Evolutionary conservation across 2,329 filamentous ascomycete genomes (phyloP), one percentile per base, ranked within the genome.

Genomic region (Thelonectria blattea): DNA sequence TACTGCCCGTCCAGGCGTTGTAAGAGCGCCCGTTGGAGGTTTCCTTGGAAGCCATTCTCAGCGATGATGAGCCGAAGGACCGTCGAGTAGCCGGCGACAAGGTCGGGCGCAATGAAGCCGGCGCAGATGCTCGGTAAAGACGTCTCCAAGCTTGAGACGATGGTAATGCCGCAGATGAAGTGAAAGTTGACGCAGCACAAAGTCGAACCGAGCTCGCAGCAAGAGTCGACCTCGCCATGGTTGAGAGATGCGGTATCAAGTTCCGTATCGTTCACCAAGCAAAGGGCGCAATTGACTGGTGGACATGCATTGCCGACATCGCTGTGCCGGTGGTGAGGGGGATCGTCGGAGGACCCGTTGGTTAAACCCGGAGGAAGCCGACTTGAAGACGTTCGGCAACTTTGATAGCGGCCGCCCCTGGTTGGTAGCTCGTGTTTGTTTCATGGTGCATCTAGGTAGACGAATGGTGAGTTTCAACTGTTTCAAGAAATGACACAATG

Each of bases 1-100:
- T 72, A 53, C 70, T 66, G 50, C 78, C 78, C 22, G 77, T 55
- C 77, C 77, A 79, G n/a, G 74, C 69, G 57, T 72, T 73, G 24
- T 68, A 66, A 30, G 61, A 51, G 32, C 60, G 61, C 39, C 67
- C 64, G 18, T 30, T 49, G 17, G 52, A 20, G 47, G 39, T 32
- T 7, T 61, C 66, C 11, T 49, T 46, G 20, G 49, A 49, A 15
- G 58, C 60, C 64, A 71, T 68, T 22, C 49, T 50, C 41, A 45
- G 42, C 10, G 46, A 11, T 17, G 61, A 52, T 20, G 50, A 62
- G 34, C 50, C 20, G 48, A 71, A 67, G 24, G 39, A 60, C 8
- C 61, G 61, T 20, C 48, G 58, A 1, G 48, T 27, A 41, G 22
- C 41, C 24, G 24, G 37, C 30, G 24, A 20, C n/a, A 17, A 17